phyloP scores from a whole-genome alignment of 2,329 filamentous ascomycete species.

The Aspergillus japonicus region DNA sequence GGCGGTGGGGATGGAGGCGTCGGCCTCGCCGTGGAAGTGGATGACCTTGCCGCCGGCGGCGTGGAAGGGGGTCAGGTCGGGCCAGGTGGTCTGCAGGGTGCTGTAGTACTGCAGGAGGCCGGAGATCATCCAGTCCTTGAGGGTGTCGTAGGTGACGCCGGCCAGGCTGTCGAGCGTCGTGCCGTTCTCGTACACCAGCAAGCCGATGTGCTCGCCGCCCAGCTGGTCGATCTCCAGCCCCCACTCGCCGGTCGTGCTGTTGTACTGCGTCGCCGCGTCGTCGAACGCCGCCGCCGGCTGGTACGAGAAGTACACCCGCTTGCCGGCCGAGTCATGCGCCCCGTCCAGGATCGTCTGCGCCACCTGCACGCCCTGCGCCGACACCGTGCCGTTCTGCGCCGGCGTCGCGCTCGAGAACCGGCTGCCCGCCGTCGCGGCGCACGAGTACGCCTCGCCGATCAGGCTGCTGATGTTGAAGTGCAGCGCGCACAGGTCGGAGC shows the following conservation, averaged over 20 bases:
- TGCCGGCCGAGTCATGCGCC: slow-evolving; percentile 41
- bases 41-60: slow-evolving; percentile 55
- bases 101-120: slow-evolving; percentile 52
- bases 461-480: slow-evolving; percentile 48
- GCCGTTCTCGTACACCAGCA: slow-evolving; percentile 28
- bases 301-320: slow-evolving; percentile 43
- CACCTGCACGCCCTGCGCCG: slow-evolving; percentile 30
- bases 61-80: slow-evolving; percentile 54
- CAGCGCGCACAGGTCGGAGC: slow-evolving; percentile 50
- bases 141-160: slow-evolving; percentile 56
- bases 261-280: slow-evolving; percentile 29
- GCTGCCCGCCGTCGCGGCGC: slow-evolving; percentile 32
- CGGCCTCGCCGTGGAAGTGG: slow-evolving; percentile 58
- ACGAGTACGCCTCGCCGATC: slow-evolving; percentile 50
- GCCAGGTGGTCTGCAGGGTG: slow-evolving; percentile 54
- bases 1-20: slow-evolving; percentile 51
- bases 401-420: slow-evolving; percentile 28
- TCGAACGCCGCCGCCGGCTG: slow-evolving; percentile 30
- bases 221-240: slow-evolving; percentile 31
- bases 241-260: slow-evolving; percentile 30
- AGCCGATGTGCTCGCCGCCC: slow-evolving; percentile 41
- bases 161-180: slow-evolving; percentile 45
- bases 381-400: slow-evolving; percentile 33
- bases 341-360: slow-evolving; percentile 41
- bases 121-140: slow-evolving; percentile 55